Evolutionary conservation across 2,329 filamentous ascomycete species (phyloP), one percentile per base, ranked within the genome.

Genomic region (Colletotrichum melonis): DNA sequence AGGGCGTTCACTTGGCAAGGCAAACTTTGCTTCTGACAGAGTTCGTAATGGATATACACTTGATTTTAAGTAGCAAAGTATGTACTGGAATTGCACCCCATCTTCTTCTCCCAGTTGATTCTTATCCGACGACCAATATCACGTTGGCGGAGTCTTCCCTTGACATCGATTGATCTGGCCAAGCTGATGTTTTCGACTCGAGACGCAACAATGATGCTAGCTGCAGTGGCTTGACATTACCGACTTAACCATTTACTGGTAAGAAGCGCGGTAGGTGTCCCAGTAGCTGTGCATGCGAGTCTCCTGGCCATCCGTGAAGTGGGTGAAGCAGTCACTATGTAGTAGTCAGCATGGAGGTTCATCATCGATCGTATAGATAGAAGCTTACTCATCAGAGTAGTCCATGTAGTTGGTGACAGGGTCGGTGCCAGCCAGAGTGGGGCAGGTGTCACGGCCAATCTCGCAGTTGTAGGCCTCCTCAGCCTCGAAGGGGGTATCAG

Each of bases 291-390:
- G 73, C 63, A 84, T 82, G 69, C 81, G 80, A 35, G 79, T 77
- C 63, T 76, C 76, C 78, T 87, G 86, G 6, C 83, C 84, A 11
- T 80, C 42, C 6, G 84, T 85, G 79, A 88, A 88, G 78, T 85
- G 82, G 54, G 80, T 78, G 78, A 86, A 86, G 80, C 86, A 87
- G 73, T 77, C 65, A 75, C 83, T 84, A 52, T 5, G 22, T 75
- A 73, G 72, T 68, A 84, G 83, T 30, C 16, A 30, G 56, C 2
- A 22, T 1, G 5, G 16, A 3, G 11, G 14, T 24, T 14, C 6
- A 8, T 28, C 32, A 3, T 8, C 2, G 4, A 70, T 16, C 2
- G n/a, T 22, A 2, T 3, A 38, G 22, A 16, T 12, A 49, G 22
- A 14, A 46, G 75, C 80, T 80, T 77, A 81, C 83, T 88, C 86